Conservation (phyloP, 2,329 filamentous ascomycete genomes). For the Phaeosphaeria sp. region DNA sequence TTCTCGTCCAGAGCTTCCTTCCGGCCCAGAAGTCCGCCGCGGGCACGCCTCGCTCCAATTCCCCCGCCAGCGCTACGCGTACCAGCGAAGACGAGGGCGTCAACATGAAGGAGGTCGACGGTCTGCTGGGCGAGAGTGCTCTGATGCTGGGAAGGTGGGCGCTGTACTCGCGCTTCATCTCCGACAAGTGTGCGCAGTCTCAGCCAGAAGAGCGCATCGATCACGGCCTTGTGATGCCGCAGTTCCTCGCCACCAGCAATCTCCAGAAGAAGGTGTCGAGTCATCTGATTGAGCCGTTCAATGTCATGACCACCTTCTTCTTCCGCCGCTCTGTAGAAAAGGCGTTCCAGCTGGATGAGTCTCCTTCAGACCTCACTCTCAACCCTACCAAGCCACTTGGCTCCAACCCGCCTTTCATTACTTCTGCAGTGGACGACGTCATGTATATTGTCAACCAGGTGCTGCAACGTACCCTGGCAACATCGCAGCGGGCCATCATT, state of each 20-base stretch:
- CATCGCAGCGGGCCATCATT: constrained; percentile 80
- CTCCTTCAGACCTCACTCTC: constrained; percentile 79
- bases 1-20: constrained; percentile 92
- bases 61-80: constrained; percentile 71
- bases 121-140: constrained; percentile 83
- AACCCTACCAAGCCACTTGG: constrained; percentile 75
- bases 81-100: constrained; percentile 88
- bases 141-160: constrained; percentile 95
- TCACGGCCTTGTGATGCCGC: constrained; percentile 68
- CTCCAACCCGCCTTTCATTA: constrained; percentile 86
- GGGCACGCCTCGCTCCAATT: constrained; percentile 73
- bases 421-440: constrained; percentile 94
- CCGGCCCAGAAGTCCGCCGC: constrained; percentile 69
- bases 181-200: constrained; percentile 73
- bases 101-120: constrained; percentile 96
- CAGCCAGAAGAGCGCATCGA: constrained; percentile 62
- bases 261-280: constrained; percentile 79
- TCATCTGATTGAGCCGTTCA: constrained; percentile 81
- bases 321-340: constrained; percentile 96
- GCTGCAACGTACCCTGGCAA: constrained; percentile 83
- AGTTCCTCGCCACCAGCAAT: constrained; percentile 79
- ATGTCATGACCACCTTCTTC: constrained; percentile 93
- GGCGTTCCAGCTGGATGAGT: constrained; percentile 94
- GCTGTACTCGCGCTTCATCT: constrained; percentile 86
- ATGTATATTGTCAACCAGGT: constrained; percentile 99